Base-by-base conservation (phyloP, 1,139 yeast genomes). In the Arxiozyma bovina region DNA sequence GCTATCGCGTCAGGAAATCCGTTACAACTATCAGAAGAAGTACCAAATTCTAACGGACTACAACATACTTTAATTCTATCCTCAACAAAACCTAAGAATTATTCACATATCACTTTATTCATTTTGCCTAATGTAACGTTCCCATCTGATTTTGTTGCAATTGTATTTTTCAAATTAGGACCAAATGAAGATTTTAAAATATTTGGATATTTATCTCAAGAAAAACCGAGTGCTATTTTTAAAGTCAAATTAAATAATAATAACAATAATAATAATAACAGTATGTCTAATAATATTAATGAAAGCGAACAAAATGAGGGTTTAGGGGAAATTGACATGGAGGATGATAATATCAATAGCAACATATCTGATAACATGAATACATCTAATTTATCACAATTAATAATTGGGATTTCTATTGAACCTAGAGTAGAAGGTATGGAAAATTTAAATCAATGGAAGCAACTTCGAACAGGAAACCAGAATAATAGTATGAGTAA, bases 171-270 rank as follows among this genome's bases (percentile, higher is more conserved):
- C 70, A 96, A 93, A 67, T 72, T 90, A 54, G 63, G 66, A 38
- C 96, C 96, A 1, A 78, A 78, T 27, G 75, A 77, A 52, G 96
- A 87, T 42, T 93, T 89, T 71, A 81, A 81, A 61, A 72, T 93
- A 21, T 77, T 93, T 50, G 99, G 99, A 67, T 87, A 73, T 12
- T 72, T 94, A 47, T 82, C 87, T 47, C 77, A 81, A 1, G 73
- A 72, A 46, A 93, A 93, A 67, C 98, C 96, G 23, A 87, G 96
- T 54, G 96, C 98, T 0, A 93, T 93, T 8, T 93, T 87, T 74
- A 86, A 84, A 65, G 77, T 93, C 57, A 86, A 82, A 51, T 68
- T 83, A 74, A 66, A 71, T 25, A 56, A 59, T n/a, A 43, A 30
- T n/a, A n/a, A 18, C 5, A 4, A 42, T 27, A 42, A 23, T n/a